Base-by-base conservation (phyloP, 225 moss, liverwort and hornwort genomes). In the Sphagnum contortum region DNA sequence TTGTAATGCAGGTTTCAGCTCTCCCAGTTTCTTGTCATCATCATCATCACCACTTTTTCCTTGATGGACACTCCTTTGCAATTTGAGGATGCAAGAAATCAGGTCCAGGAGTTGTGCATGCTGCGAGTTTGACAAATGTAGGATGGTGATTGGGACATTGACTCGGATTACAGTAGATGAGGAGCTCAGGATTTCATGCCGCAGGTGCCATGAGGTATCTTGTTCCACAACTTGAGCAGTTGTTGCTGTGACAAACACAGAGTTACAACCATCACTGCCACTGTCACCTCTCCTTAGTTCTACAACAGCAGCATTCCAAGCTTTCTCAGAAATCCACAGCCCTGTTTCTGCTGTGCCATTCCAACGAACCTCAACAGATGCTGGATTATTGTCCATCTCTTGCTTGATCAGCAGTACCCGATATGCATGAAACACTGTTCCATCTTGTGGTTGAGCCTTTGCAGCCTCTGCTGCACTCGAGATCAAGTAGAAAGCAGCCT, bases 181-280 rank as follows among this genome's bases (percentile, higher is more conserved):
- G 54, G 85, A 85, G 58, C 74, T 80, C 1, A 93, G 75, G 62
- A 98, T 76, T 65, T 91, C 93, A 73, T 89, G 87, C 69, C 82
- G 81, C 29, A 93, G 68, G 61, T 73, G 83, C 57, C 77, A 79
- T 66, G 89, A 82, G 14, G 85, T 85, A 71, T 79, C 79, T 29
- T 29, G 29, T 74, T 98, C 96, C 11, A 87, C 87, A 67, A 80
- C 73, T 78, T 93, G 85, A 53, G 83, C 83, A 61, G 93, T 80
- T 69, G 91, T 81, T 12, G 96, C 84, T 65, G 96, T 90, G 55
- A 89, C 96, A 78, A 93, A 98, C 66, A 93, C 96, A 67, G 89
- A 98, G 70, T 89, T 91, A 68, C 85, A 73, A 67, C 96, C 93
- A 61, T 90, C 93, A 53, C 89, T 90, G 63, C 95, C 88, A 60